phyloP scores from a whole-genome alignment of 1,139 yeast genomes.

The Protomyces gravidus region DNA sequence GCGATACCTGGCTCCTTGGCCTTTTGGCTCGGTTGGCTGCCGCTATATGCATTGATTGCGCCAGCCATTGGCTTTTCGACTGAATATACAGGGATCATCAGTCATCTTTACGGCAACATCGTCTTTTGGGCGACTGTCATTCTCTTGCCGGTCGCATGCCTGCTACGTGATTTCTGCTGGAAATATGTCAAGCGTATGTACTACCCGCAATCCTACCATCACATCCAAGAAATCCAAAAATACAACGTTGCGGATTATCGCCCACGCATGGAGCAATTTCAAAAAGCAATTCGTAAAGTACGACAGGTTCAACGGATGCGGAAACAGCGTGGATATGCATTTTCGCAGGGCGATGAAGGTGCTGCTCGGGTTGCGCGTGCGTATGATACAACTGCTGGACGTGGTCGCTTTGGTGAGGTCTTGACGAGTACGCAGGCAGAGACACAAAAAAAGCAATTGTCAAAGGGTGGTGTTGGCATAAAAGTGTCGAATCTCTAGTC shows the following conservation, averaged over 20 bases:
- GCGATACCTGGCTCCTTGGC: constrained; percentile 94
- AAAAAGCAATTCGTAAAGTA: constrained; percentile 92
- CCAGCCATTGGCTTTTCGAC: constrained; percentile 77
- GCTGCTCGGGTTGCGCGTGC: constrained; percentile 88
- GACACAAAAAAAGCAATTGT: not conserved
- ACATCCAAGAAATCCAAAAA: constrained; percentile 94
- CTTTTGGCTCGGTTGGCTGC: constrained; percentile 81
- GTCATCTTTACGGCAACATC: constrained; percentile 69
- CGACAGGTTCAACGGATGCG: constrained; percentile 98
- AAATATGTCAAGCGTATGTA: constrained; percentile 88
- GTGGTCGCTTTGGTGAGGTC: constrained; percentile 55
- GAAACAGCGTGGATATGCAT: constrained; percentile 97
- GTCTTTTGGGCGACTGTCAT: constrained; percentile 82
- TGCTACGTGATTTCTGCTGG: constrained; percentile 87
- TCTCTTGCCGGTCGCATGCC: constrained; percentile 70
- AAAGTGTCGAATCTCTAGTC: not conserved
- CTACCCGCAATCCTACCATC: constrained; percentile 86
- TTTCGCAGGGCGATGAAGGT: constrained; percentile 92
- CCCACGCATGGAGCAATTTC: constrained; percentile 95
- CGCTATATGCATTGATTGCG: constrained; percentile 78
- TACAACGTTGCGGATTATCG: constrained; percentile 88
- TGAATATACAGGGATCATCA: constrained; percentile 77
- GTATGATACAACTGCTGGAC: constrained; percentile 77
- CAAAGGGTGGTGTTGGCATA: not conserved
- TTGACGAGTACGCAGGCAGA: constrained; percentile 4